Evolutionary conservation across 768 basidiomycete species (phyloP), one percentile per base, ranked within the genome.

Genomic region (Hemileccinum rubropunctum): DNA sequence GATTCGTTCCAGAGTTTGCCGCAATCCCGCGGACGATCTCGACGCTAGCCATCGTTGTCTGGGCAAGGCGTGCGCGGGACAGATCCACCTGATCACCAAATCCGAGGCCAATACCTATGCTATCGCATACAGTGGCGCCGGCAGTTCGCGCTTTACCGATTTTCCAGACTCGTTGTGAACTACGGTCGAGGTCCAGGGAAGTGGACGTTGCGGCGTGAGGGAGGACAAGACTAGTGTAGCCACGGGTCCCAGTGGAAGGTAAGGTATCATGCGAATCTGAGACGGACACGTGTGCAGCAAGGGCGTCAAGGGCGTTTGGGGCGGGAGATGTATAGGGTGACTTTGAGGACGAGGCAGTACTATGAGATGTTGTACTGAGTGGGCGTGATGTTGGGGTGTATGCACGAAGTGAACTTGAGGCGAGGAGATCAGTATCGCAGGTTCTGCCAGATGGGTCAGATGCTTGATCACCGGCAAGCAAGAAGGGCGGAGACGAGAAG

Each of bases 11-110:
- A 4, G 66, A 50, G 6, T 53, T 54, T 59, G 58, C 47, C 59
- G 76, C 49, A 59, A 74, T 50, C 50, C 88, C 88, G 33, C 76
- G 74, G 15, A 88, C 81, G 28, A 91, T 80, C 60, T 91, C 88
- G 36, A 95, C 82, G 44, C 83, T 91, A 14, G 88, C 86, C 92
- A 97, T 95, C 5, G 88, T 91, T 6, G 84, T 85, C 63, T 91
- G 88, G 7, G 91, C 92, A 11, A 91, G 71, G 4, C 92, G 91
- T 15, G 83, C 79, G 11, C 78, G 76, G 2, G 88, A 84, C 37
- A 92, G 71, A 67, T 95, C 90, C 14, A 93, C 69, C 42, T 75
- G 78, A 3, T 83, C 78, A 13, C 71, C 68, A 0, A 68, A 40
- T 4, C 66, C 68, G 17, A 68, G 59, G 32, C 68, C 64, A 2